Conservation (phyloP, 78 protist genomes). For the Chrysochromulina tobinii region DNA sequence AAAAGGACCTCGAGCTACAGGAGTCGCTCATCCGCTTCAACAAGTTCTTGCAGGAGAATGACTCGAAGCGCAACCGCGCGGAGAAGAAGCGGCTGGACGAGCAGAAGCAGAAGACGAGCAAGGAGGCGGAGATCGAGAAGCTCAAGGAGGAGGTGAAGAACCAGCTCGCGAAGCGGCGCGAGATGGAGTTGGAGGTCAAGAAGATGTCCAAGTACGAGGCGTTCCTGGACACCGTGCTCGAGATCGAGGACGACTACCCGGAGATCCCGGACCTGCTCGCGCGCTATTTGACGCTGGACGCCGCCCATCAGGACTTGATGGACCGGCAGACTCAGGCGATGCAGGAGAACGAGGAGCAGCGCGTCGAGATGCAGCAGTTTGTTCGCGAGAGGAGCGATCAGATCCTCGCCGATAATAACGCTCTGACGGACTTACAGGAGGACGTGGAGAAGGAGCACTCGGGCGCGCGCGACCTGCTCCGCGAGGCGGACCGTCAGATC, state of each 20-base stretch:
- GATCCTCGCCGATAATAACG: conserved; percentile 30
- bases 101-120: not conserved
- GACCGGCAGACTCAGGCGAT: not conserved
- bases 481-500: not conserved
- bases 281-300: conserved; percentile 32
- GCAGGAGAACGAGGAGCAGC: not conserved
- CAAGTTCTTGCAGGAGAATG: conserved; percentile 57
- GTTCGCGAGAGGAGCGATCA: not conserved
- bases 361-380: not conserved
- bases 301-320: conserved; percentile 5
- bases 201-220: not conserved
- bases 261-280: conserved; percentile 34
- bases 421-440: conserved; percentile 25
- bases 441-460: not conserved
- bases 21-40: conserved; percentile 44
- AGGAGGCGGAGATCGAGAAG: conserved; percentile 28
- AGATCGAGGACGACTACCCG: conserved; percentile 1
- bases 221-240: not conserved
- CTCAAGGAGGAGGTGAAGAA: not conserved
- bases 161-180: not conserved
- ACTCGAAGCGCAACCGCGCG: conserved; percentile 39
- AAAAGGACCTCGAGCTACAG: conserved; percentile 51
- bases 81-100: conserved; percentile 47
- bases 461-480: not conserved
- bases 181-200: not conserved